Evolutionary conservation across 306 rosid species (phyloP), one percentile per base, ranked within the genome.

Genomic region (Parietaria judaica): DNA sequence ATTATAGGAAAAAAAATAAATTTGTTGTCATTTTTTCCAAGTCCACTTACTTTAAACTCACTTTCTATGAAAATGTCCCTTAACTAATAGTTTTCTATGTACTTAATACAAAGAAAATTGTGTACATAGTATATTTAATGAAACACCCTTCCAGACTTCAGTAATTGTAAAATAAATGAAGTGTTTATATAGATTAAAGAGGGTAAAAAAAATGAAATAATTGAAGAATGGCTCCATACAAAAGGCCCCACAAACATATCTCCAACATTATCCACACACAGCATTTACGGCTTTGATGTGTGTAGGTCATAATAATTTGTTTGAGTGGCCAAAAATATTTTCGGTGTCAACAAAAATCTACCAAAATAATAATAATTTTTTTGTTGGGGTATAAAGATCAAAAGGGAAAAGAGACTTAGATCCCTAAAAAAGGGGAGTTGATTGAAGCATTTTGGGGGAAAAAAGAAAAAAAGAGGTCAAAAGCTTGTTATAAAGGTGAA

Each of bases 211-310:
- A n/a, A 44, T 60, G 65, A 60, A 17, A 41, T 41, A 41, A 41
- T 31, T 14, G 9, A 11, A 12, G 65, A 37, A 11, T 12, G 45
- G 53, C 31, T 31, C 46, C 54, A 17, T 16, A 44, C 51, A 60
- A 39, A 60, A 45, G 39, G 2, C 53, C 53, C 41, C 45, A 41
- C 45, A 41, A 60, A 51, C 52, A 60, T 23, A n/a, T 46, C 34
- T 17, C 50, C 36, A n/a, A 43, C 51, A 60, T 60, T 43, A 39
- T 41, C 64, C 38, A 55, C 39, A 34, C 38, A 55, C n/a, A 34
- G 41, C 41, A 11, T 23, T 55, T 14, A 58, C 62, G 37, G 6
- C 45, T 41, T 41, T 12, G 35, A 23, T 7, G 13, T 37, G 8
- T 6, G 61, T 36, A 56, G 46, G 43, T 56, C 13, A 56, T 11